Base-by-base conservation (phyloP, 257 asterid species). In the Rhazya stricta region DNA sequence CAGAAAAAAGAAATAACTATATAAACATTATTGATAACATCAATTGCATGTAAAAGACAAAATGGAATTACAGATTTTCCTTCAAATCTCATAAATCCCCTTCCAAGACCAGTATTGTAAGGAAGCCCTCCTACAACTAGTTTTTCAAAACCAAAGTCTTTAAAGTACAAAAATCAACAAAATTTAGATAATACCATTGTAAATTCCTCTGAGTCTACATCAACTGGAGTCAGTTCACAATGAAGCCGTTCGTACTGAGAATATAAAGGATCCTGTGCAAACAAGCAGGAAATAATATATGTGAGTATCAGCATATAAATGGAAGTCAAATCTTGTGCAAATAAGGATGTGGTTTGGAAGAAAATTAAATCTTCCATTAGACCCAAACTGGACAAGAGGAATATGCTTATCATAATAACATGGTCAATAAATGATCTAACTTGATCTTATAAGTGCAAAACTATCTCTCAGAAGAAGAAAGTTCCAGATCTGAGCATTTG, bases 201-300 rank as follows among this genome's bases (percentile, higher is more conserved):
- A 74, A 84, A 88, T 77, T 91, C 97, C 54, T 75, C 69, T 10
- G 95, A 91, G 71, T 82, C 85, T 67, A 78, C 89, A 72, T 86
- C 97, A 76, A 94, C 81, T 29, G 97, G 94, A 75, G 67, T 72
- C 68, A 94, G 85, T 73, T 90, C 89, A 81, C 98, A 94, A 78
- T 75, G 85, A 81, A 94, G 98, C 81, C 85, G 93, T 66, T 82
- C 84, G 74, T 94, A 94, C 34, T 90, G 96, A 79, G 85, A 83
- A 81, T 90, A 87, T 80, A 94, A 79, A 50, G 98, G 97, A 85
- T 94, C 97, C 82, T 79, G 81, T 92, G n/a, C 88, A 72, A 51
- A 69, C 41, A 45, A 65, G 68, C 61, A 79, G 30, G 42, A 74
- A 69, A 29, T 19, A 36, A 21, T 5, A 48, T 4, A 27, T 9